Evolutionary conservation across 1,139 yeast species (phyloP).

Genomic region (Pichia norvegensis): DNA sequence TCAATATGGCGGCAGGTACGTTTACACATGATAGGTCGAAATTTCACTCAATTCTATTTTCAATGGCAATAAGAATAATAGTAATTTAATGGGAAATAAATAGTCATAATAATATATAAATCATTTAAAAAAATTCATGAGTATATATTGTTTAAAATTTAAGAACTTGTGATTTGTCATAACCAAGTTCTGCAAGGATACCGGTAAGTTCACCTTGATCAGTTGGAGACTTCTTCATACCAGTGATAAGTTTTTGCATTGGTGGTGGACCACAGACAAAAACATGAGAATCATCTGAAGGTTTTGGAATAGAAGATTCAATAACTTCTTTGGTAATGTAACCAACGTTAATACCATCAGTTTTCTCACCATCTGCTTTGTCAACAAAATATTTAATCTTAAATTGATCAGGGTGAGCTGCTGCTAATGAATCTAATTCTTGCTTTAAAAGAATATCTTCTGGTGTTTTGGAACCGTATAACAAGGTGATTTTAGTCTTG

Average conservation of each 20-base stretch:
- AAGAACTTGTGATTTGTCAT: constrained; percentile 77
- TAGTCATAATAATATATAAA: not conserved
- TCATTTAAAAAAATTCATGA: not conserved
- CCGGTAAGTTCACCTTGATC: constrained; percentile 97
- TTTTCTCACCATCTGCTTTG: constrained; percentile 34
- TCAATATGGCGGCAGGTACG: too few species aligned
- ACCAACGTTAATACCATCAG: constrained; percentile 34
- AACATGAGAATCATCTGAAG: constrained; percentile 51
- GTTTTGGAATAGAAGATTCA: constrained; percentile 43
- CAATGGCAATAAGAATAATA: too few species aligned
- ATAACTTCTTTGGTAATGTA: constrained; percentile 67
- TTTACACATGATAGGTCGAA: too few species aligned
- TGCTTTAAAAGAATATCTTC: constrained; percentile 70
- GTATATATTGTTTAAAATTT: constrained; percentile 49
- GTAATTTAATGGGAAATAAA: not conserved
- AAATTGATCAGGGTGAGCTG: constrained; percentile 67
- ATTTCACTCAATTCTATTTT: too few species aligned
- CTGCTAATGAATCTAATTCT: constrained; percentile 62
- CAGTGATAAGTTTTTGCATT: constrained; percentile 76
- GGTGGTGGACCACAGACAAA: constrained; percentile 93
- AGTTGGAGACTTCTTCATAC: constrained; percentile 72
- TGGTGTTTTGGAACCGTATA: constrained; percentile 73
- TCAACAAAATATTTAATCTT: constrained; percentile 75
- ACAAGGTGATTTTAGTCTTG: constrained; percentile 72
- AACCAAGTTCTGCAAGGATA: constrained; percentile 79